Evolutionary conservation across 2,329 filamentous ascomycete species (phyloP), one percentile per base, ranked within the genome.

Genomic region (Colletotrichum navitas): DNA sequence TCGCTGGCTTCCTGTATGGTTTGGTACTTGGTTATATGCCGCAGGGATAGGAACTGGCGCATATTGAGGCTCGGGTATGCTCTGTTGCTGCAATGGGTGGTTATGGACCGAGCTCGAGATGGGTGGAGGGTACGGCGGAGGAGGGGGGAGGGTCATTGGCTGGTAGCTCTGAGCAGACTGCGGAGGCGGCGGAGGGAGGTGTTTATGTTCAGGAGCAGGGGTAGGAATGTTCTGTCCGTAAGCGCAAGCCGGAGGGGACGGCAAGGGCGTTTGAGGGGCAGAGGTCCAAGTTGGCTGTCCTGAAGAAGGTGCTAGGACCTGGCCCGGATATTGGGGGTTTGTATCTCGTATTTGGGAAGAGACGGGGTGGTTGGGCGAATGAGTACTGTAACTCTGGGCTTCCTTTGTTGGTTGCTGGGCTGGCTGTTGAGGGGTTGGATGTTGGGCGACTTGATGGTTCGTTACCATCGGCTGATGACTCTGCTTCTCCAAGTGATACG

Each of bases 151-250:
- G 4, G 36, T 7, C 49, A 24, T 43, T 16, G 49, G 36, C 36
- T 59, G 63, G 32, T 64, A 56, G 21, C 34, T 29, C 5, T 66
- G 68, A 16, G 60, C 43, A 14, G 56, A 10, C 47, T 32, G 43
- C 6, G 32, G 21, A n/a, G 52, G 32, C 11, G 52, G 32, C 18
- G 52, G 52, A 55, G 32, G 26, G 7, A 36, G 34, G 7, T 63
- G 24, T 29, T 24, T 45, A 34, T 18, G n/a, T 32, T 24, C 16
- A 43, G 49, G 24, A 43, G 36, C 34, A 24, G 49, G 21, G 4
- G 21, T 56, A 5, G 24, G 5, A 49, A 21, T 49, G 3, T 24
- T 26, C 16, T 29, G 16, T 21, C 21, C 16, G n/a, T 45, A 36
- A 21, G 16, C 7, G 21, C 56, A n/a, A 11, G 36, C 16, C 5